These are phyloP conservation scores for Cyberlindnera suaveolens DNA, from an alignment of 805 yeast species.

Conservation along the genomic window DNA sequence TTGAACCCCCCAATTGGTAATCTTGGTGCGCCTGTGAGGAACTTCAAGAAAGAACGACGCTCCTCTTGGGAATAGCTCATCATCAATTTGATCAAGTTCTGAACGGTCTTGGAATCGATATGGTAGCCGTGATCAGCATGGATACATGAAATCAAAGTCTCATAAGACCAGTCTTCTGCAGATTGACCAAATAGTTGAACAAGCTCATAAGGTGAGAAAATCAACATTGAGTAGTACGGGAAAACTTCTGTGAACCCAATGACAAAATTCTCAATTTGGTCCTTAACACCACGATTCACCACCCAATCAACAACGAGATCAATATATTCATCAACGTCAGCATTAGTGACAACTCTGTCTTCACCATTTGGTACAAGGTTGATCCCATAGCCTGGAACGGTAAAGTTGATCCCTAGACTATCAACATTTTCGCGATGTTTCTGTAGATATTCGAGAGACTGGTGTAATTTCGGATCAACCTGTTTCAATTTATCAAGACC, in stretches of 20 bases:
- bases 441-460: slow-evolving; percentile 47
- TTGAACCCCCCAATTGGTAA: slow-evolving; percentile 93
- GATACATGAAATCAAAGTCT: slow-evolving; percentile 51
- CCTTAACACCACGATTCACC: slow-evolving; percentile 43
- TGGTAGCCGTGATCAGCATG: slow-evolving; percentile 90
- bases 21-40: slow-evolving; percentile 89
- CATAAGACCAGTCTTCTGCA: slow-evolving; percentile 81
- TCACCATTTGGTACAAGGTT: slow-evolving; percentile 56
- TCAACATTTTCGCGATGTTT: slow-evolving; percentile 38
- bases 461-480: slow-evolving; percentile 55
- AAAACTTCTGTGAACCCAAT: slow-evolving; percentile 80
- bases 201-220: slow-evolving; percentile 73
- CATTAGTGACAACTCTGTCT: slow-evolving; percentile 36
- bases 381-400: slow-evolving; percentile 68
- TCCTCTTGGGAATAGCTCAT: slow-evolving; percentile 45
- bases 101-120: slow-evolving; percentile 59
- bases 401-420: slow-evolving; percentile 57
- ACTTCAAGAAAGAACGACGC: slow-evolving; percentile 72
- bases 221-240: slow-evolving; percentile 64
- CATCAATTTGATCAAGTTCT: slow-evolving; percentile 56
- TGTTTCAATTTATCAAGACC: slow-evolving; percentile 28
- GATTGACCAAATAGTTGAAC: slow-evolving; percentile 66
- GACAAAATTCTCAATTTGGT: slow-evolving; percentile 63
- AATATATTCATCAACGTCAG: slow-evolving; percentile 48
- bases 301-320: slow-evolving; percentile 6